Percentiles rank a stretch among this genome's conserved stretches.
phyloP scores from a whole-genome alignment of 2,329 filamentous ascomycete genomes.

The Lasiodiplodia theobromae region DNA sequence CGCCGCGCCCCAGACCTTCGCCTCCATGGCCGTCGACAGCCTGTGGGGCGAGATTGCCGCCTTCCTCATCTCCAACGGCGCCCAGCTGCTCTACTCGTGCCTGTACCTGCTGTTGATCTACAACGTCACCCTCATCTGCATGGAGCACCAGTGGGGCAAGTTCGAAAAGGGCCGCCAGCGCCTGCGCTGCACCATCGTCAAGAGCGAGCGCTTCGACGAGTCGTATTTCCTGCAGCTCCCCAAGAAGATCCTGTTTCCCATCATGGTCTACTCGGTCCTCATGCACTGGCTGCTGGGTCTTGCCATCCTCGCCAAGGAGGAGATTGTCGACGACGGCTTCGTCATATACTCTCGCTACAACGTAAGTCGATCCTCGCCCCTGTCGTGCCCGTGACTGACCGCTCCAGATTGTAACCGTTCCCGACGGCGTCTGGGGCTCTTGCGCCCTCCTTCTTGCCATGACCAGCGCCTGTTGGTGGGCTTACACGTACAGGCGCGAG shows the following conservation, averaged over 20 bases:
- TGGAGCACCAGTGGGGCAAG: constrained; percentile 42
- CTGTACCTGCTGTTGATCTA: constrained; percentile 44
- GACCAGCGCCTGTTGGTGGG: constrained; percentile 43
- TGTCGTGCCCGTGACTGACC: not conserved
- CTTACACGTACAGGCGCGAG: constrained; percentile 41
- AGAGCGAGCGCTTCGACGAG: constrained; percentile 38
- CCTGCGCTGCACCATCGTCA: constrained; percentile 41
- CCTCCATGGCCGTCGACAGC: constrained; percentile 34
- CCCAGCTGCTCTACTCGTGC: constrained; percentile 42
- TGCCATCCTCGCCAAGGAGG: constrained; percentile 25
- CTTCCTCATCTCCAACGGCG: constrained; percentile 40
- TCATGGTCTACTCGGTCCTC: constrained; percentile 40
- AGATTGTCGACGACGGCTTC: constrained; percentile 1
- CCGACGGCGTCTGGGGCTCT: constrained; percentile 37
- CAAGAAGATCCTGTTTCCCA: constrained; percentile 40
- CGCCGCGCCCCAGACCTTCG: constrained; percentile 11
- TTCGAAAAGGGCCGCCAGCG: constrained; percentile 38
- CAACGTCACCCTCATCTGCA: constrained; percentile 40
- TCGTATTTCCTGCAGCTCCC: constrained; percentile 43
- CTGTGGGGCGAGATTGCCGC: constrained; percentile 37
- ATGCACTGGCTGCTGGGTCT: constrained; percentile 43
- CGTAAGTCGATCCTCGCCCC: constrained; percentile 26
- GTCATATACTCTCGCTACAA: constrained; percentile 38
- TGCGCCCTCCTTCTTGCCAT: constrained; percentile 40
- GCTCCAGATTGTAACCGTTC: constrained; percentile 38